Evolutionary conservation across 306 rosid species (phyloP).

Genomic region (Rosa multiflora): DNA sequence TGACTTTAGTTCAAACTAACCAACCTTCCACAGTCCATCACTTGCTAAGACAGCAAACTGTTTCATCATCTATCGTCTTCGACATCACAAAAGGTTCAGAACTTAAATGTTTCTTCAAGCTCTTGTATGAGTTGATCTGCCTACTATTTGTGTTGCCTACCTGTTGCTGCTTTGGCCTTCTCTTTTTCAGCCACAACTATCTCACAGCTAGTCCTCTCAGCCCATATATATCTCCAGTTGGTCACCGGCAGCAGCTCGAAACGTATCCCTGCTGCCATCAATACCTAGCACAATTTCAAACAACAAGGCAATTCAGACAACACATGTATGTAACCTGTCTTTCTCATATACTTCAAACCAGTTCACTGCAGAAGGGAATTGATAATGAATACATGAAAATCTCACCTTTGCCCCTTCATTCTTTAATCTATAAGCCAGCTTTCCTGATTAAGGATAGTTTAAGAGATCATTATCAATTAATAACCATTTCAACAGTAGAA

Average conservation of each 20-base stretch:
- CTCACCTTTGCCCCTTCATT: conserved; percentile 91
- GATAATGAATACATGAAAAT: conserved; percentile 25
- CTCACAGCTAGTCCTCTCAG: conserved; percentile 93
- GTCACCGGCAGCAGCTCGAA: conserved; percentile 98
- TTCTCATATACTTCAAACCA: not conserved
- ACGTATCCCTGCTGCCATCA: conserved; percentile 98
- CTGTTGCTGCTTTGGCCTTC: conserved; percentile 83
- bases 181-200: conserved; percentile 79
- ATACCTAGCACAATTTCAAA: conserved; percentile 51
- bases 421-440: conserved; percentile 89
- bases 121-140: not conserved
- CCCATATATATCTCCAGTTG: conserved; percentile 92
- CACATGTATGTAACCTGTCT: not conserved
- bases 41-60: no score
- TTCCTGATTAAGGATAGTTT: conserved; percentile 60
- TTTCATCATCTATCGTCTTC: no score
- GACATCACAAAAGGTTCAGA: no score
- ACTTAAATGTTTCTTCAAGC: no score
- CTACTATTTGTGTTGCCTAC: conserved; percentile 35
- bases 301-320: conserved; percentile 8
- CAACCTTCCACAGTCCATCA: no score
- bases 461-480: conserved; percentile 27
- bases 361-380: not conserved
- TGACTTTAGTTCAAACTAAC: no score
- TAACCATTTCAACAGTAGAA: not conserved